Percentiles rank a stretch among this genome's conserved stretches.
Evolutionary conservation across 495 filamentous ascomycete genomes (phyloP).

Genomic region (Neurospora sp.): DNA sequence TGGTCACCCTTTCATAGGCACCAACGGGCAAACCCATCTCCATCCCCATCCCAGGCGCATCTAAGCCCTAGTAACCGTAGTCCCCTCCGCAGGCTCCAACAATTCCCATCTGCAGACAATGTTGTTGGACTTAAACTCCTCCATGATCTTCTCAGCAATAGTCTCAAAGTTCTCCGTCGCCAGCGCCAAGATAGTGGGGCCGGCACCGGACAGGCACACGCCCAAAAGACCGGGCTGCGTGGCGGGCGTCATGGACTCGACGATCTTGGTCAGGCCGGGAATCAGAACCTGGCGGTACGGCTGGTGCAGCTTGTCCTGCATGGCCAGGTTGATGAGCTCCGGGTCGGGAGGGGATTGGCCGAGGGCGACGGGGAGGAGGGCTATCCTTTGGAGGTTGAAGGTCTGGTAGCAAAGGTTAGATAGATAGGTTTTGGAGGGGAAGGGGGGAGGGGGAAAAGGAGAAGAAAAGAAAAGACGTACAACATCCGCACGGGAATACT

Average conservation of each 20-base stretch:
- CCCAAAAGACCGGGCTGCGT: slow-evolving; percentile 81
- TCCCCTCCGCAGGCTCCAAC: slow-evolving; percentile 79
- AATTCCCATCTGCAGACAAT: slow-evolving; percentile 82
- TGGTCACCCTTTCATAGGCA: not conserved
- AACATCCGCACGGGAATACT: slow-evolving; percentile 69
- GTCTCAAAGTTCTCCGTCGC: slow-evolving; percentile 78
- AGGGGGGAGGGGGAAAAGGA: no score
- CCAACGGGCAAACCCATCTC: not conserved
- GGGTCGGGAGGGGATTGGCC: slow-evolving; percentile 84
- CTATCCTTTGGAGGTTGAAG: slow-evolving; percentile 89
- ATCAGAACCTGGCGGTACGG: slow-evolving; percentile 84
- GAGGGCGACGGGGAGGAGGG: slow-evolving; percentile 74
- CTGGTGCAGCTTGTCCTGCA: slow-evolving; percentile 97
- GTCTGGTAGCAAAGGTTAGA: slow-evolving; percentile 36
- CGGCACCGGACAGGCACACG: slow-evolving; percentile 87
- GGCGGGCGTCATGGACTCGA: slow-evolving; percentile 72
- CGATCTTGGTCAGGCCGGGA: slow-evolving; percentile 81
- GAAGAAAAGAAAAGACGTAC: slow-evolving; percentile 42
- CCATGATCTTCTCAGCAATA: slow-evolving; percentile 70
- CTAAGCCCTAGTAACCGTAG: slow-evolving; percentile 42
- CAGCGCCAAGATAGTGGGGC: slow-evolving; percentile 86
- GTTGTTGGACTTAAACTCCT: slow-evolving; percentile 43
- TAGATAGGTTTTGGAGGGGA: not conserved
- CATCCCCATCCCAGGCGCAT: not conserved
- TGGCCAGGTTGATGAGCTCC: slow-evolving; percentile 85